Base-by-base conservation (phyloP, 192 early-diverging fungal species). In the Coemansia sp. region DNA sequence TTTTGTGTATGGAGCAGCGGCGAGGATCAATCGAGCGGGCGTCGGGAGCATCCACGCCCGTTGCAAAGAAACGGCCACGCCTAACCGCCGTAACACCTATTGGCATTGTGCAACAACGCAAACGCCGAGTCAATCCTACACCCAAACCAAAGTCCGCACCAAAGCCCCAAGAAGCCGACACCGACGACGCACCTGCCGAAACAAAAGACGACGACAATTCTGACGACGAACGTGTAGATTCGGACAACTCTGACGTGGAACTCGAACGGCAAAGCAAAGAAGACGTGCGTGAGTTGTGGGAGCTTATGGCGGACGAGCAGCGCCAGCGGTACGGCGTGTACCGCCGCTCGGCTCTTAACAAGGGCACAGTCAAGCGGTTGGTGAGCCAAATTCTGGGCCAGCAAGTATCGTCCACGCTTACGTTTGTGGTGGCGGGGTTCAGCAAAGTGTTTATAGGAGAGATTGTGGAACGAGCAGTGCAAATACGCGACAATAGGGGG, bases 391-490 rank as follows among this genome's bases (percentile, higher is more conserved):
- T 90, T 14, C 67, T 90, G n/a, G 89, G 90, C 65, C 89, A 91
- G 69, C 87, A 87, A 64, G 81, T 86, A 32, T 87, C 85, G 11
- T 79, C 79, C 27, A 92, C 87, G 8, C 82, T 88, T 78, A 86
- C 87, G 0, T 89, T 94, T 77, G 90, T 94, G 4, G 85, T 94
- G 1, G 90, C 91, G 47, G 93, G 94, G n/a, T 93, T 92, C 54
- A 82, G 87, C 18, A 96, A 96, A 61, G 87, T 96, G 6, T 96
- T 92, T 83, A 87, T 96, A 4, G 94, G 93, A 22, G 91, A 96
- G 69, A 89, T 96, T 60, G 83, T 92, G 14, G 94, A 96, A 71
- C 81, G 83, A 56, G 93, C 93, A 0, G 76, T 88, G 8, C 85
- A 92, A 65, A 81, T 96, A 6, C 89, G 90, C 88, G 71, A 82